A percentile compares a stretch with the other conserved stretches of the same genome.
These are phyloP conservation scores for Protomyces macrosporus DNA, from an alignment of 1,139 yeast species.

Conservation along the genomic window DNA sequence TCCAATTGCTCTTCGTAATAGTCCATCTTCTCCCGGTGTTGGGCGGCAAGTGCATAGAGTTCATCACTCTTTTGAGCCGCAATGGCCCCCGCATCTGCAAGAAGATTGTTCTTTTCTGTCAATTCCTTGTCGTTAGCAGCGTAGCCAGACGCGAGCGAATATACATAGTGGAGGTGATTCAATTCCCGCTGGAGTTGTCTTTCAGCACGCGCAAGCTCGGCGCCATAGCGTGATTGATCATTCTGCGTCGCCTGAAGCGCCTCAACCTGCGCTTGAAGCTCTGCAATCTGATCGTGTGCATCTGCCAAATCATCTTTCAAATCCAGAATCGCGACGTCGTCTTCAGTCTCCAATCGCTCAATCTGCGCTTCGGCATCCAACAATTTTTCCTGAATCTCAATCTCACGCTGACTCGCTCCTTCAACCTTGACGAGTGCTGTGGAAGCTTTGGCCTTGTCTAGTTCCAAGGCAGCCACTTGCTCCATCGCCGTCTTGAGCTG, in stretches of 20 bases:
- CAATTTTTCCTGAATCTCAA: not conserved
- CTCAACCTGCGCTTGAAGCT: not conserved
- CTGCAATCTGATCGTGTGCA: not conserved
- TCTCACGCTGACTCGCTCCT: not conserved
- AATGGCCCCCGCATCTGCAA: not conserved
- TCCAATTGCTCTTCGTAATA: not conserved
- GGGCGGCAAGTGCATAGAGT: too few relatives aligned
- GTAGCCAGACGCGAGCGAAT: not conserved
- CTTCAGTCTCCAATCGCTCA: not conserved
- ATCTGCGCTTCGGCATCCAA: not conserved
- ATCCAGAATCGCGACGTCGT: conserved; percentile 5
- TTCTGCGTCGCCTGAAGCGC: not conserved
- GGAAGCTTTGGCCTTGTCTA: not conserved
- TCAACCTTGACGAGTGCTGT: not conserved
- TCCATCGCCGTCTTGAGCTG: not conserved
- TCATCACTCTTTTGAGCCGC: too few relatives aligned
- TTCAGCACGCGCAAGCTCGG: too few relatives aligned
- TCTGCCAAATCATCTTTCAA: not conserved
- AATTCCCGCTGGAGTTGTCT: too few relatives aligned
- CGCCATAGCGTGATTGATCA: too few relatives aligned
- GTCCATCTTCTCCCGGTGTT: not conserved
- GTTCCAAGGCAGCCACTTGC: not conserved
- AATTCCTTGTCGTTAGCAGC: not conserved
- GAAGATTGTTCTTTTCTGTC: not conserved
- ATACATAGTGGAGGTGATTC: too few relatives aligned